Conservation (phyloP, 768 basidiomycete genomes). For the Tulasnella sp. region DNA sequence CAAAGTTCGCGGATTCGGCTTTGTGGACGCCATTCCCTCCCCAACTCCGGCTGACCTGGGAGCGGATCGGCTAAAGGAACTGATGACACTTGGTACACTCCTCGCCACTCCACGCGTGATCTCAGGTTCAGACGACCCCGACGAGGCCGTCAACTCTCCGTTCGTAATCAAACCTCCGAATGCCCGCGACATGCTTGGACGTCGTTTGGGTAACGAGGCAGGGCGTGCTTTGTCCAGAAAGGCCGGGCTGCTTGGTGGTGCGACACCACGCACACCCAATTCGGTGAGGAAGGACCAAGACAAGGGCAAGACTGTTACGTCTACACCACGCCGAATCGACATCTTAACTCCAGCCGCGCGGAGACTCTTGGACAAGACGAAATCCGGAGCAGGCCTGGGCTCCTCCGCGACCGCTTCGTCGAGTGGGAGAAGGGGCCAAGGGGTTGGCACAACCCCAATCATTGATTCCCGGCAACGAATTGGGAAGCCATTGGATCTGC, state of each 20-base stretch:
- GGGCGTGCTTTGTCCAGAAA: constrained; percentile 68
- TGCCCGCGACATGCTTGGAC: constrained; percentile 69
- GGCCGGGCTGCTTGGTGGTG: constrained; percentile 46
- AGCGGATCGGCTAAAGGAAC: constrained; percentile 69
- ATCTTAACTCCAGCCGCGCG: constrained; percentile 78
- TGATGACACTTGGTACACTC: constrained; percentile 97
- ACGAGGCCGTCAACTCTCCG: constrained; percentile 37
- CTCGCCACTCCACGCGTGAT: constrained; percentile 85
- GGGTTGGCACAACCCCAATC: neutral
- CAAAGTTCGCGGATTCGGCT: constrained; percentile 43
- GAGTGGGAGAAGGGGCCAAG: neutral
- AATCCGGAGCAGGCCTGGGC: constrained; percentile 14
- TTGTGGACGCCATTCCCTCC: constrained; percentile 77
- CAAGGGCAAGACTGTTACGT: constrained; percentile 23
- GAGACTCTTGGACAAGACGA: constrained; percentile 53
- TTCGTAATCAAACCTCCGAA: constrained; percentile 71
- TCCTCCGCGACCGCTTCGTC: neutral
- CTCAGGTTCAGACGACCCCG: constrained; percentile 45
- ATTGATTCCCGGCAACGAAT: neutral
- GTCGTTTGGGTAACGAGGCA: constrained; percentile 70
- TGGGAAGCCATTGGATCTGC: constrained; percentile 14
- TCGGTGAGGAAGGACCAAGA: constrained; percentile 26
- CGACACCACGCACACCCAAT: constrained; percentile 32
- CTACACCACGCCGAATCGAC: constrained; percentile 65
- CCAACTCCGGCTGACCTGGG: constrained; percentile 76